Evolutionary conservation across 2,329 filamentous ascomycete species (phyloP), one percentile per base, ranked within the genome.

Genomic region (Huntiella abstrusa): DNA sequence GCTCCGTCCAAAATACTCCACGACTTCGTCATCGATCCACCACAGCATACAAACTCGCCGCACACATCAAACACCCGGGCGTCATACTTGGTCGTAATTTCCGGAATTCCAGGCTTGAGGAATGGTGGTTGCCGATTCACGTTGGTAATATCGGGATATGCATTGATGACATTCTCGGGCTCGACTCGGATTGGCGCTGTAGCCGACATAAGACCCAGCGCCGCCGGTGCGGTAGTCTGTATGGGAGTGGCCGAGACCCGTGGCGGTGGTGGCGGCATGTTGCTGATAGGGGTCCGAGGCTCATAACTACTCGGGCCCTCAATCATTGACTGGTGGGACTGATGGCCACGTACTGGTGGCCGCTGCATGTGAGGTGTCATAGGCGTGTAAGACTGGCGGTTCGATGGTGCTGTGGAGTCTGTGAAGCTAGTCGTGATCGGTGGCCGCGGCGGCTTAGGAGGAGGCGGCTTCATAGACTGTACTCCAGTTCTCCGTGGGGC

Each of bases 1-100:
- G 92, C 83, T 2, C 88, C 88, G 46, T 85, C 85, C 8, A 77
- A 64, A 17, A 94, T 61, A 58, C 79, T 88, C 87, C 91, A 98
- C 0, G 87, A 83, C 51, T 84, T 75, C 1, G 88, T 96, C 51
- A 91, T 69, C 52, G 83, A 80, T 4, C 88, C 91, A 12, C 82
- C 84, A 0, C 87, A 88, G 58, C 85, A 94, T 5, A 91, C 77
- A 53, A 81, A 78, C 52, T 87, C 80, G 5, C 91, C 91, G 57
- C 84, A 95, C 2, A 93, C 77, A 51, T 91, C 87, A 57, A 95
- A 78, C 28, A 86, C 67, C 37, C 85, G 78, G 4, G 84, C 83
- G 52, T 96, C 91, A 54, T 93, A 91, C 54, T 84, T 86, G 3
- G 83, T 87, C 28, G 71, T 63, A 48, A 98, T 87, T 52, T 88